These are phyloP conservation scores for Elsinoe ampelina DNA, from an alignment of 2,329 filamentous ascomycete species.

Conservation along the genomic window DNA sequence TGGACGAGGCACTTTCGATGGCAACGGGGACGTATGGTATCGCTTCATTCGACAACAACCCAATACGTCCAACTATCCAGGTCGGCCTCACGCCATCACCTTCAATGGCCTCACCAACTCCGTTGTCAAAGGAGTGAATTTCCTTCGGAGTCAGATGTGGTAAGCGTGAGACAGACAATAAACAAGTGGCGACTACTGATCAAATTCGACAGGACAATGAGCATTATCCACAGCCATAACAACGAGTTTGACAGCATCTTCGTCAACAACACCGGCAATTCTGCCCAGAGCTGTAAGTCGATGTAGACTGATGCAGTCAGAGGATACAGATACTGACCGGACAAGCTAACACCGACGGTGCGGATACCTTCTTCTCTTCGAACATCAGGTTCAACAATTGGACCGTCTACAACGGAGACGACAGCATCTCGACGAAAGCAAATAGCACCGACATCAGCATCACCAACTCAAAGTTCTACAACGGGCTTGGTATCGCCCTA, in stretches of 20 bases:
- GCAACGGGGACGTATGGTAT: conserved; percentile 54
- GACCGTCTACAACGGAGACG: conserved; percentile 45
- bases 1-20: conserved; percentile 46
- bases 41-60: conserved; percentile 30
- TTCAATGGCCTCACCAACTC: conserved; percentile 42
- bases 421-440: conserved; percentile 45
- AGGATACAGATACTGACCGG: not conserved
- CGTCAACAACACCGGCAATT: conserved; percentile 37
- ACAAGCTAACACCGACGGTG: conserved; percentile 36
- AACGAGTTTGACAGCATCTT: conserved; percentile 40
- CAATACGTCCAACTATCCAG: conserved; percentile 37
- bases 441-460: conserved; percentile 49
- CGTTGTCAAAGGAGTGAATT: conserved; percentile 40
- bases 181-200: not conserved
- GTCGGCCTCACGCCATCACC: conserved; percentile 45
- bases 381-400: conserved; percentile 44
- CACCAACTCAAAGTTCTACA: conserved; percentile 40
- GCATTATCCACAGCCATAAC: conserved; percentile 39
- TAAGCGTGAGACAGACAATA: not conserved
- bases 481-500: conserved; percentile 46
- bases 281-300: not conserved
- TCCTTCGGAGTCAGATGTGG: conserved; percentile 54
- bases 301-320: not conserved
- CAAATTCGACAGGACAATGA: conserved; percentile 32
- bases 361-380: conserved; percentile 46